A percentile compares a stretch with the other conserved stretches of the same genome.
Evolutionary conservation across 495 filamentous ascomycete genomes (phyloP).

Genomic region (Penicillium simplicissimum): DNA sequence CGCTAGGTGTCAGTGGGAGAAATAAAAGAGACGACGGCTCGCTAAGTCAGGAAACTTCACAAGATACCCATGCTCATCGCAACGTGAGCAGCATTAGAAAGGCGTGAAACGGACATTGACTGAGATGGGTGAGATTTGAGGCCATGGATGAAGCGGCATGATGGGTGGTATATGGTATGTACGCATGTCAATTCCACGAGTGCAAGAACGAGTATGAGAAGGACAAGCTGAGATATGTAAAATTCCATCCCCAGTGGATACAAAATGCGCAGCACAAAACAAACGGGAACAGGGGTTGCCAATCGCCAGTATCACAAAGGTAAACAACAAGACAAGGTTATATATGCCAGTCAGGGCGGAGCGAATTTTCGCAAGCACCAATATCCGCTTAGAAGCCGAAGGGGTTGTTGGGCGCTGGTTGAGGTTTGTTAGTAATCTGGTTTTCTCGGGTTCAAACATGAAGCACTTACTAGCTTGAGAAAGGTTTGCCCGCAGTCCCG

Average conservation of each 20-base stretch:
- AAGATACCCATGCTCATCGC: slow-evolving; percentile 14
- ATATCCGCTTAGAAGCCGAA: slow-evolving; percentile 72
- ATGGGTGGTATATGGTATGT: slow-evolving; percentile 18
- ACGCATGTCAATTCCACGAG: slow-evolving; percentile 24
- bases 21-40: slow-evolving; percentile 15
- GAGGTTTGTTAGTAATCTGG: slow-evolving; percentile 20
- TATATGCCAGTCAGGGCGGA: slow-evolving; percentile 21
- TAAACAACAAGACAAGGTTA: slow-evolving; percentile 16
- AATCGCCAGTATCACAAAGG: slow-evolving; percentile 21
- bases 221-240: slow-evolving; percentile 24
- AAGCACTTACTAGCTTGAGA: slow-evolving; percentile 85
- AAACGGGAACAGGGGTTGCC: slow-evolving; percentile 20
- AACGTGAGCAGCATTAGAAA: slow-evolving; percentile 18
- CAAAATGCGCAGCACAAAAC: slow-evolving; percentile 4
- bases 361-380: slow-evolving; percentile 4
- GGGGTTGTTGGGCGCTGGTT: slow-evolving; percentile 81
- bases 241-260: slow-evolving; percentile 4
- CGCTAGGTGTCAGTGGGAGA: slow-evolving; percentile 3
- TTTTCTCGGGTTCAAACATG: background rate
- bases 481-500: slow-evolving; percentile 86
- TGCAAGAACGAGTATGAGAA: slow-evolving; percentile 15
- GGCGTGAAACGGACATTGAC: slow-evolving; percentile 12
- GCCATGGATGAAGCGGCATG: background rate
- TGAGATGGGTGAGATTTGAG: background rate
- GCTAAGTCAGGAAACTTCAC: slow-evolving; percentile 22